Evolutionary conservation across 768 basidiomycete genomes (phyloP).

Genomic region (Russula sp.): DNA sequence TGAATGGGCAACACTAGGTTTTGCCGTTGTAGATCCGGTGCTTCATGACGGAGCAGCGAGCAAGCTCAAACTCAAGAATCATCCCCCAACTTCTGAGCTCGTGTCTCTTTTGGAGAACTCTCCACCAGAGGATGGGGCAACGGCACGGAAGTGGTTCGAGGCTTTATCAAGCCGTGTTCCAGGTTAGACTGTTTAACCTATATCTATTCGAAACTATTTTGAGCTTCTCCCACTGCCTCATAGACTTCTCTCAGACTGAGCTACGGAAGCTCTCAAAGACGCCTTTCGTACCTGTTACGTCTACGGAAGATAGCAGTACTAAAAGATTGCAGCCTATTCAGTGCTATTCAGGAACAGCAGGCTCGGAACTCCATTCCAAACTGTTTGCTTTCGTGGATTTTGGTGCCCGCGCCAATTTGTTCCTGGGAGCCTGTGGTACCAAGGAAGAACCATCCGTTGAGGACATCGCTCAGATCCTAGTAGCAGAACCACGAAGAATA

Average conservation of each 20-base stretch:
- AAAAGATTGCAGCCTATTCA: conserved; percentile 51
- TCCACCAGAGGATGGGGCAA: conserved; percentile 53
- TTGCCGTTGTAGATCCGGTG: conserved; percentile 58
- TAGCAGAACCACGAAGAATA: conserved; percentile 68
- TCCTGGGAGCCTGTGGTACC: conserved; percentile 87
- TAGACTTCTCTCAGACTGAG: conserved; percentile 60
- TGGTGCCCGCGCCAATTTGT: conserved; percentile 74
- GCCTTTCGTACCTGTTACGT: conserved; percentile 63
- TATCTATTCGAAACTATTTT: neutral
- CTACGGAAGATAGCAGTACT: conserved; percentile 34
- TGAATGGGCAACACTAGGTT: conserved; percentile 74
- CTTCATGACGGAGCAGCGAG: conserved; percentile 50
- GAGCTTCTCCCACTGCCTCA: neutral
- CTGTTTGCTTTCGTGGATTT: conserved; percentile 90
- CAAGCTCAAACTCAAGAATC: conserved; percentile 66
- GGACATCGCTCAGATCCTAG: conserved; percentile 68
- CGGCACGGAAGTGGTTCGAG: conserved; percentile 66
- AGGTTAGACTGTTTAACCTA: conserved; percentile 41
- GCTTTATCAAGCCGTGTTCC: conserved; percentile 60
- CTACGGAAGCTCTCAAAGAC: conserved; percentile 54
- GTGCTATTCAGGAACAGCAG: conserved; percentile 57
- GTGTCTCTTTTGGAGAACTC: conserved; percentile 55
- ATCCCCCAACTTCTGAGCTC: conserved; percentile 64
- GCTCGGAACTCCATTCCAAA: conserved; percentile 67
- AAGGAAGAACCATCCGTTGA: conserved; percentile 83